Evolutionary conservation across 192 early-diverging fungal species (phyloP), one percentile per base, ranked within the genome.

Genomic region (Obelidium mucronatum): DNA sequence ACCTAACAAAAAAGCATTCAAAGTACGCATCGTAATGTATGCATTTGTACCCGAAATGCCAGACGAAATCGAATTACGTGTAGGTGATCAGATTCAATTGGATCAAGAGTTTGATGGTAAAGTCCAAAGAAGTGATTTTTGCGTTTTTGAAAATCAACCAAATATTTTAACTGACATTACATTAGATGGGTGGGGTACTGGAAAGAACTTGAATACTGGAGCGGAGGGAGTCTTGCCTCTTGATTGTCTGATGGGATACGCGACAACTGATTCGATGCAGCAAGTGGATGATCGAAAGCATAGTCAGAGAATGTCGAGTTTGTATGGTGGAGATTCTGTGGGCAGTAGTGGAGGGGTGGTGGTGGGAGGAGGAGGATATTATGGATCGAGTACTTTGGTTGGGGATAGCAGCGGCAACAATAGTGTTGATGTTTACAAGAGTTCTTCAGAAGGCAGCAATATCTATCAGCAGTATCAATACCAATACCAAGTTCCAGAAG

Each of bases 41-140:
- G 67, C 36, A 22, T 77, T 70, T 54, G 56, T 61, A n/a, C 76
- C 76, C 22, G 56, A 42, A n/a, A 34, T 59, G 76, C 42, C 67
- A n/a, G 66, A 77, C 61, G 76, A 77, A 51, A 44, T 77, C 33
- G 67, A 58, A 36, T 56, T 77, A 11, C 63, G 65, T 17, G 56
- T 71, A n/a, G 67, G 67, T 4, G 76, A 77, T 40, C 26, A 44
- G 15, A 52, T 77, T n/a, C 24, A 67, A 1, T 11, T 76, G 5
- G 26, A 26, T 44, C 60, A 76, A 54, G 72, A 52, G 39, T 63
- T 39, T 72, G 70, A 63, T 30, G 60, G 70, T 72, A 58, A 31
- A 22, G 17, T 40, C 5, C 24, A 35, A 24, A 0, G 22, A 13
- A 15, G 13, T 24, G 4, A 11, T 6, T 31, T n/a, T 0, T 36